Percentiles rank a stretch among this genome's conserved stretches.
Evolutionary conservation across 73 alveolate species (phyloP).

Genomic region (Paramecium sexaurelia): DNA sequence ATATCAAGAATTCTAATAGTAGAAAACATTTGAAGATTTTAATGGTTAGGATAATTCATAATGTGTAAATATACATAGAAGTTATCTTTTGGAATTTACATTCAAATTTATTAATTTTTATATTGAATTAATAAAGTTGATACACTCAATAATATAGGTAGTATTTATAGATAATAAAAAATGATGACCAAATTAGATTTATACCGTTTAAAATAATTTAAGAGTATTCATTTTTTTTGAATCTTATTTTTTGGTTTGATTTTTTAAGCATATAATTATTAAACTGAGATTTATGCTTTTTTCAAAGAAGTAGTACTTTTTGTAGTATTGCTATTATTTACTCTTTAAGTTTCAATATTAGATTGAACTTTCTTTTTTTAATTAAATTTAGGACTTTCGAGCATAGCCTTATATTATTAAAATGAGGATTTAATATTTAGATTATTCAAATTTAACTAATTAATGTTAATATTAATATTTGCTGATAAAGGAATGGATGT

Average conservation of each 20-base stretch:
- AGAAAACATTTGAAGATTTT: no score
- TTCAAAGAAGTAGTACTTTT: not conserved
- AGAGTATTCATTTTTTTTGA: not conserved
- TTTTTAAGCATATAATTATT: slow-evolving; percentile 3
- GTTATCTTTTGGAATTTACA: no score
- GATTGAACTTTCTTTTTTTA: not conserved
- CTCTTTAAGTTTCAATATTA: not conserved
- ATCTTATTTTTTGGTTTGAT: not conserved
- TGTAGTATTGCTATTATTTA: not conserved
- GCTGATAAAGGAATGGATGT: slow-evolving; percentile 22
- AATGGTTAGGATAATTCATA: no score
- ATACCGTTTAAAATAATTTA: not conserved
- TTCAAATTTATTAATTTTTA: no score
- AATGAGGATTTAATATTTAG: not conserved
- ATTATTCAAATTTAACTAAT: slow-evolving; percentile 29
- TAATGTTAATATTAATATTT: slow-evolving; percentile 26
- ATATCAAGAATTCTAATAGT: no score
- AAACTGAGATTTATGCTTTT: not conserved
- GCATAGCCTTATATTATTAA: slow-evolving; percentile 36
- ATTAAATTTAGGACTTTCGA: not conserved
- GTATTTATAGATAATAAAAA: no score
- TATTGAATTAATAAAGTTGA: no score
- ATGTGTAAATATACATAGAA: no score
- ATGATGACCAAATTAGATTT: no score
- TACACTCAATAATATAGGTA: no score